phyloP scores from a whole-genome alignment of 2,329 filamentous ascomycete genomes.

The Penicillium thymicola region DNA sequence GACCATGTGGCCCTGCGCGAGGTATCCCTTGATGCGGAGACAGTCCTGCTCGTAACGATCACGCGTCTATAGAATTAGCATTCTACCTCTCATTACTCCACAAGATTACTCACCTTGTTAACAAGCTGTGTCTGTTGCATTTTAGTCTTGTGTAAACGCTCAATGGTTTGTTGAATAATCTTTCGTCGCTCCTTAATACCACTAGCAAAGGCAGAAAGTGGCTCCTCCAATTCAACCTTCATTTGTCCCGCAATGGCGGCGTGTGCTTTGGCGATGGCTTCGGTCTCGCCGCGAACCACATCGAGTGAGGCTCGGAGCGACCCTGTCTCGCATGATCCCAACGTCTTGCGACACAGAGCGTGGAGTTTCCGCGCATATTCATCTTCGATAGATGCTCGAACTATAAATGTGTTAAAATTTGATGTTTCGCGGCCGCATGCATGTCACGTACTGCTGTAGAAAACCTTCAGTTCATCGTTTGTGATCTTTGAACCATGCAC shows the following conservation, averaged over 20 bases:
- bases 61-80: slow-evolving; percentile 58
- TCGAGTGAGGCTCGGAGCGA: slow-evolving; percentile 82
- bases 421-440: not conserved
- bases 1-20: slow-evolving; percentile 98
- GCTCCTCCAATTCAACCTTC: slow-evolving; percentile 94
- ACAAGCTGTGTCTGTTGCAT: slow-evolving; percentile 84
- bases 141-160: slow-evolving; percentile 91
- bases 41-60: slow-evolving; percentile 98
- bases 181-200: slow-evolving; percentile 96
- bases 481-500: slow-evolving; percentile 94
- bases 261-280: slow-evolving; percentile 91
- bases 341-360: slow-evolving; percentile 77
- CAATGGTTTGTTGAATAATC: slow-evolving; percentile 90
- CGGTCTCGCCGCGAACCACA: slow-evolving; percentile 81
- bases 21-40: slow-evolving; percentile 95
- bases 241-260: slow-evolving; percentile 87
- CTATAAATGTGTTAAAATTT: slow-evolving; percentile 32
- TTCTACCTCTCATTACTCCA: not conserved
- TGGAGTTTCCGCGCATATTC: slow-evolving; percentile 91
- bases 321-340: slow-evolving; percentile 84
- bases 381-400: slow-evolving; percentile 89
- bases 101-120: slow-evolving; percentile 67
- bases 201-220: slow-evolving; percentile 82
- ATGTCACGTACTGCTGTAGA: slow-evolving; percentile 73
- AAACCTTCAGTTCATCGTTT: slow-evolving; percentile 86